phyloP scores from a whole-genome alignment of 1,284 basidiomycete species.

The Trichosporon faecale region DNA sequence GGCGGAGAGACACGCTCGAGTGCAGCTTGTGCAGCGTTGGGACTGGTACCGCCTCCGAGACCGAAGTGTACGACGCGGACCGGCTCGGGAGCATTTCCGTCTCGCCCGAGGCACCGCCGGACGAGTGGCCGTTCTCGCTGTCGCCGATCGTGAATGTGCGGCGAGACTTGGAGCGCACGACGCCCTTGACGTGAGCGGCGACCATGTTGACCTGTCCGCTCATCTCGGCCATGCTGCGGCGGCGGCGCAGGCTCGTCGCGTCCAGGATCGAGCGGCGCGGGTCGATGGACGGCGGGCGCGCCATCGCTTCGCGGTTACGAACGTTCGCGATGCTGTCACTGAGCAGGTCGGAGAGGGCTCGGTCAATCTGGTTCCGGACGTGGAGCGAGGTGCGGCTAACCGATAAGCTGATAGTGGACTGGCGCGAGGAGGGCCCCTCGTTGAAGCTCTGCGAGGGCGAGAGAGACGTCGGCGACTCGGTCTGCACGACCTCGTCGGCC shows the following conservation, averaged over 20 bases:
- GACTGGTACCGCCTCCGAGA: not conserved
- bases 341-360: conserved; percentile 50
- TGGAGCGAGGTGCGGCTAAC: conserved; percentile 62
- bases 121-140: not conserved
- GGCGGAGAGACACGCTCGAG: not conserved
- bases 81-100: not conserved
- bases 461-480: conserved; percentile 54
- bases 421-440: not conserved
- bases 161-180: not conserved
- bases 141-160: conserved; percentile 1
- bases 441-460: conserved; percentile 49
- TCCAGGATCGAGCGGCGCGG: conserved; percentile 28
- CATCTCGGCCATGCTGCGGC: conserved; percentile 31
- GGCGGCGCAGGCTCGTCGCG: conserved; percentile 38
- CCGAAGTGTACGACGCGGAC: conserved; percentile 2
- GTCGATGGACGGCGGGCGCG: conserved; percentile 33
- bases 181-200: conserved; percentile 4
- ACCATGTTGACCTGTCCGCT: conserved; percentile 16
- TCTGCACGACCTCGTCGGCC: conserved; percentile 15
- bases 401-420: conserved; percentile 6
- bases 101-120: not conserved
- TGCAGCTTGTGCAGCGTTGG: not conserved
- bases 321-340: conserved; percentile 50
- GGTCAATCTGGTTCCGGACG: conserved; percentile 59
- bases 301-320: conserved; percentile 42